These are phyloP conservation scores for Neocucurbitaria cava DNA, from an alignment of 2,329 filamentous ascomycete genomes.

Conservation along the genomic window DNA sequence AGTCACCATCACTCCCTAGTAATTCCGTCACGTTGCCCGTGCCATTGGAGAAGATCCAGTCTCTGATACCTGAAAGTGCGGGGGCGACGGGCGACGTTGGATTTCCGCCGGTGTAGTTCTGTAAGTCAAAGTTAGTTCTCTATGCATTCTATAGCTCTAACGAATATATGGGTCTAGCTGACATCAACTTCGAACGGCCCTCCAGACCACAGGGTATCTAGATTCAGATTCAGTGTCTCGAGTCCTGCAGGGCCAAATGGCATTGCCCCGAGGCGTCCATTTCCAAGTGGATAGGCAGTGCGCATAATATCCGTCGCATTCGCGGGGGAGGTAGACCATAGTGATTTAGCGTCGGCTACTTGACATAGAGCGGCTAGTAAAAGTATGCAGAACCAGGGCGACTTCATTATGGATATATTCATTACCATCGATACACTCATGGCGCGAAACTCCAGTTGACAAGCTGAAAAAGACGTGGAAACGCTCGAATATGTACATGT, in stretches of 20 bases:
- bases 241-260: constrained; percentile 53
- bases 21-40: constrained; percentile 53
- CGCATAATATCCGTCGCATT: constrained; percentile 30
- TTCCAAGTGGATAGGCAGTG: constrained; percentile 55
- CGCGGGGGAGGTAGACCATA: constrained; percentile 30
- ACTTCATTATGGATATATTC: not conserved
- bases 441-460: not conserved
- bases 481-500: not conserved
- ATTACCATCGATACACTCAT: not conserved
- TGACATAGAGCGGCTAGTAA: not conserved
- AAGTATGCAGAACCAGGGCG: not conserved
- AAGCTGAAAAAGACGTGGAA: not conserved
- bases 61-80: constrained; percentile 53
- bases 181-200: constrained; percentile 57
- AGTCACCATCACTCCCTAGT: constrained; percentile 49
- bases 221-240: constrained; percentile 56
- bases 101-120: constrained; percentile 59
- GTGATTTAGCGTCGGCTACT: constrained; percentile 16
- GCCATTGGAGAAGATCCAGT: constrained; percentile 58
- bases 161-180: constrained; percentile 9
- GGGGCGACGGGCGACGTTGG: constrained; percentile 45
- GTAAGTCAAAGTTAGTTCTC: not conserved
- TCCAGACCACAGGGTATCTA: constrained; percentile 60
- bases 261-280: constrained; percentile 57
- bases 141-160: not conserved